Evolutionary conservation across 2,329 filamentous ascomycete species (phyloP).

Genomic region (Dendrostoma leiphaemia): DNA sequence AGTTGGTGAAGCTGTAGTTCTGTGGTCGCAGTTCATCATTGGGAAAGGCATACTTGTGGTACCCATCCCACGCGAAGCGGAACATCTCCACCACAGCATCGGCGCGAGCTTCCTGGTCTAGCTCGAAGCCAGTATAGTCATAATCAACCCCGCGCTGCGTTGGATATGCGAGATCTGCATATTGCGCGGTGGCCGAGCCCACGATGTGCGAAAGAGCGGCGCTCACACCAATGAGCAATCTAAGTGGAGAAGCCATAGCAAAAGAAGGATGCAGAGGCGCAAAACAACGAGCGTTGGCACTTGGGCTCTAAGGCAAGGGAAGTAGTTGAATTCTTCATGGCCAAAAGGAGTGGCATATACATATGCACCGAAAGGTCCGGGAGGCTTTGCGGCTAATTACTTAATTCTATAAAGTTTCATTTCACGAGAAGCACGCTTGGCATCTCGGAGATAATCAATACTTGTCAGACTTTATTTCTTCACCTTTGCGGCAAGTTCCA

Average conservation of each 20-base stretch:
- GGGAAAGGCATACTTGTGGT: constrained; percentile 4
- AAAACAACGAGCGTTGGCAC: no score
- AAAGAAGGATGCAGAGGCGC: no score
- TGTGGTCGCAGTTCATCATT: constrained; percentile 3
- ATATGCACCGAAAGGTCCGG: no score
- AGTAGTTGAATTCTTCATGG: no score
- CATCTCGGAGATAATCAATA: no score
- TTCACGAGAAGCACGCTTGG: no score
- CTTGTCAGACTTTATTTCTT: no score
- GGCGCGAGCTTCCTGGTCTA: neutral
- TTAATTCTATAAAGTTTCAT: no score
- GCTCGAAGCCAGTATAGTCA: neutral
- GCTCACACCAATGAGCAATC: neutral
- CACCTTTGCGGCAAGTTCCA: no score
- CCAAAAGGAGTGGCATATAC: no score
- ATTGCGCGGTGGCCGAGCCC: neutral
- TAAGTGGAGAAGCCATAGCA: neutral
- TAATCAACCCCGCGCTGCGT: neutral
- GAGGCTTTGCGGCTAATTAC: no score
- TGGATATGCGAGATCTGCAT: neutral
- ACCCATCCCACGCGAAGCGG: constrained; percentile 5
- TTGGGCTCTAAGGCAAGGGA: no score
- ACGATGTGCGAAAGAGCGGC: neutral
- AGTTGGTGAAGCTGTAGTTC: constrained; percentile 1
- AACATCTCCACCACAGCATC: constrained; percentile 4